Base-by-base conservation (phyloP, 306 rosid genomes). In the Fagus crenata region DNA sequence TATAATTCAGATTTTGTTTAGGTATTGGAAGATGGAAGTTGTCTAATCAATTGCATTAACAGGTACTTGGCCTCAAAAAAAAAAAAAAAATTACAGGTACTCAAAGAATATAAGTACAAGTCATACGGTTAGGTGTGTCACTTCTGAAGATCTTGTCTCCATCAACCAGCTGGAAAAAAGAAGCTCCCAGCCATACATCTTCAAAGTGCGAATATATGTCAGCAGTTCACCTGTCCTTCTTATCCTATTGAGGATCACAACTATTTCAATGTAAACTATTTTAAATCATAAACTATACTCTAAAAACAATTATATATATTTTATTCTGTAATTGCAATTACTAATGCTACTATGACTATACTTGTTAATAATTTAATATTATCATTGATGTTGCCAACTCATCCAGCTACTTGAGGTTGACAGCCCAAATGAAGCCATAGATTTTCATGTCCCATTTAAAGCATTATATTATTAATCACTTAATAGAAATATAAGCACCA, bases 111-210 rank as follows among this genome's bases (percentile, higher is more conserved):
- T 53, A 71, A 60, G 61, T 46, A 41, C 63, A 78, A 55, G 49
- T 70, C 94, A 77, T 90, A 94, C 98, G 74, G 92, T 90, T 67
- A 94, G 84, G 88, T 94, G 93, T 77, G 76, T 86, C 80, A 94
- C 86, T 94, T 94, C 98, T 67, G 64, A 75, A 82, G 92, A 85
- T 90, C 98, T 89, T 28, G 97, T 94, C 74, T 88, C 90, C 98
- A 89, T 92, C 89, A 94, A 87, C 98, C 97, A 92, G 81, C 85
- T 82, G 77, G 96, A 85, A 84, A 94, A 92, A 77, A 94, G 90
- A 73, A 94, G 84, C 84, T 94, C 98, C 98, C 97, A 94, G 68
- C 93, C 93, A 72, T 92, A 89, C 93, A 93, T 92, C 88, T 94
- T 94, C 83, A 94, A 79, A 78, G 98, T 92, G 80, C 94, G 97